phyloP scores from a whole-genome alignment of 371 early-diverging fungal genomes.

The Mortierella sp. region DNA sequence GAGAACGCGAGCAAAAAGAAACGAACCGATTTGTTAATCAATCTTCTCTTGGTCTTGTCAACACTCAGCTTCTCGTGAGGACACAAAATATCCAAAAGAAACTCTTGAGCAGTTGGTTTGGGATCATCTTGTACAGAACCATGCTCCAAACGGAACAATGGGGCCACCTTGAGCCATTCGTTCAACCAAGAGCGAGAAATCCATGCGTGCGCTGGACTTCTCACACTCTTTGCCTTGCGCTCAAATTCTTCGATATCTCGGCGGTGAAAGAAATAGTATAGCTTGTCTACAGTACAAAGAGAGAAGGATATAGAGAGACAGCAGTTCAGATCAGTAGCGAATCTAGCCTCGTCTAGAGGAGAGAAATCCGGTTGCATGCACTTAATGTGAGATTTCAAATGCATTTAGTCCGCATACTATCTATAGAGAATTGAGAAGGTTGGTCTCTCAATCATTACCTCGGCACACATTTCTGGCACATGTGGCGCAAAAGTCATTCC shows the following conservation, averaged over 20 bases:
- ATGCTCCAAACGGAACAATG: slow-evolving; percentile 22
- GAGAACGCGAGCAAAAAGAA: neutral
- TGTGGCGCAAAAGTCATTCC: slow-evolving; percentile 22
- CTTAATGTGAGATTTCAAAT: too few relatives aligned
- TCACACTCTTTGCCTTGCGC: slow-evolving; percentile 12
- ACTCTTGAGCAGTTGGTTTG: slow-evolving; percentile 22
- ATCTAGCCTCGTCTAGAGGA: too few relatives aligned
- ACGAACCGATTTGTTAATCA: slow-evolving; percentile 34
- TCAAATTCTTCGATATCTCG: slow-evolving; percentile 37
- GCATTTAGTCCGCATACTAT: neutral
- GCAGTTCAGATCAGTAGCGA: too few relatives aligned
- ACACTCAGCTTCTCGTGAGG: slow-evolving; percentile 21
- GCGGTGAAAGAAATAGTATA: slow-evolving; percentile 31
- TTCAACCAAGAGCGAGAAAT: slow-evolving; percentile 43
- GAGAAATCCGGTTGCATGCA: too few relatives aligned
- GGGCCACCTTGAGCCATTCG: slow-evolving; percentile 43
- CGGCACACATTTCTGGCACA: slow-evolving; percentile 13
- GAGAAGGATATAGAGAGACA: too few relatives aligned
- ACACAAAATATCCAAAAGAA: slow-evolving; percentile 31
- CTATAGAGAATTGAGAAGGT: neutral
- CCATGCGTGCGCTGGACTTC: slow-evolving; percentile 25
- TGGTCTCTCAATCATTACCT: slow-evolving; percentile 3
- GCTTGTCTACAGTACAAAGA: slow-evolving; percentile 26
- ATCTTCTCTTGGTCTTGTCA: slow-evolving; percentile 25
- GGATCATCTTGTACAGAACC: slow-evolving; percentile 25